Percentiles rank a stretch among this genome's conserved stretches.
phyloP scores from a whole-genome alignment of 768 basidiomycete species.

The Hemileccinum rubropunctum region DNA sequence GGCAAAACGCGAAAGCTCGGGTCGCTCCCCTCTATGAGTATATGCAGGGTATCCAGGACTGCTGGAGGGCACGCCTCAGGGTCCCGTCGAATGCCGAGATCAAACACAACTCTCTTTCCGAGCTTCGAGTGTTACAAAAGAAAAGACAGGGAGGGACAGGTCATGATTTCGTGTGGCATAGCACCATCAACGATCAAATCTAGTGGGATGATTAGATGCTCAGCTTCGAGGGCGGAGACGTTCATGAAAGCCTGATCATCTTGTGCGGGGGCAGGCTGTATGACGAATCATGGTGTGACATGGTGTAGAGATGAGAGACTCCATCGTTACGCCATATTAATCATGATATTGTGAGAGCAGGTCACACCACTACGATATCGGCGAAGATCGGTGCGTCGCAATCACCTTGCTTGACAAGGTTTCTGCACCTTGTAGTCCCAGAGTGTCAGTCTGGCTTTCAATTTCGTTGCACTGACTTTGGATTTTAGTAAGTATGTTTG shows the following conservation, averaged over 20 bases:
- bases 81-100: conserved; percentile 52
- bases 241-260: conserved; percentile 46
- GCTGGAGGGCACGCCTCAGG: conserved; percentile 37
- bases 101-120: conserved; percentile 43
- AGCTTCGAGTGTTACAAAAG: conserved; percentile 43
- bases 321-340: too few species aligned
- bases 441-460: too few species aligned
- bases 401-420: too few species aligned
- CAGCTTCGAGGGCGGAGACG: conserved; percentile 53
- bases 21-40: conserved; percentile 3
- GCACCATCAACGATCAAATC: conserved; percentile 36
- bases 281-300: background rate
- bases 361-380: too few species aligned
- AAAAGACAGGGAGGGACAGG: conserved; percentile 50
- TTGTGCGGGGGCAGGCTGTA: conserved; percentile 38
- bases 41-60: conserved; percentile 28
- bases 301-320: background rate
- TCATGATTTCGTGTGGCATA: conserved; percentile 27
- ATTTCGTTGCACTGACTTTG: too few species aligned
- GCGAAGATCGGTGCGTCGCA: too few species aligned
- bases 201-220: conserved; percentile 38
- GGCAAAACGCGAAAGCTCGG: background rate
- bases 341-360: too few species aligned
- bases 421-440: too few species aligned
- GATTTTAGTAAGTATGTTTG: too few species aligned